phyloP scores from a whole-genome alignment of 345 rosid species.

The Chamaenerion angustifolium region DNA sequence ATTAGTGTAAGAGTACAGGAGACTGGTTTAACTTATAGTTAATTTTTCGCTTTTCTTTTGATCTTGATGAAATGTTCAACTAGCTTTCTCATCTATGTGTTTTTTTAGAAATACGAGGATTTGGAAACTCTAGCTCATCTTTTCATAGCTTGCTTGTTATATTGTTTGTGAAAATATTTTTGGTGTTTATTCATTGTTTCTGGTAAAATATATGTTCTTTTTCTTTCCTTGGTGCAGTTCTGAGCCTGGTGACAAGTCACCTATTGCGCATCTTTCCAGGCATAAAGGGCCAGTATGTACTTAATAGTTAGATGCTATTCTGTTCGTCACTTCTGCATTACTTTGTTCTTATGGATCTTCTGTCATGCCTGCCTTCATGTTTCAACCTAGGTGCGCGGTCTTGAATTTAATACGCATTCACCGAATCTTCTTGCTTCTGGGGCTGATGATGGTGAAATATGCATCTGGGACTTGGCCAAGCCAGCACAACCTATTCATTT shows the following conservation, averaged over 20 bases:
- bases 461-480: slow-evolving; percentile 81
- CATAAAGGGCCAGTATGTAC: slow-evolving; percentile 93
- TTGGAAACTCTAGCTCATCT: too few relatives aligned
- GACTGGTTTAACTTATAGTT: too few relatives aligned
- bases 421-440: slow-evolving; percentile 94
- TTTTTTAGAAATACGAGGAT: too few relatives aligned
- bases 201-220: too few relatives aligned
- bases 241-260: slow-evolving; percentile 35
- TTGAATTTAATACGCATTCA: slow-evolving; percentile 65
- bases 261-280: slow-evolving; percentile 60
- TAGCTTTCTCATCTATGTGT: too few relatives aligned
- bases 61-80: too few relatives aligned
- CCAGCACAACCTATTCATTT: slow-evolving; percentile 74
- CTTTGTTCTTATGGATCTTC: slow-evolving; percentile 1
- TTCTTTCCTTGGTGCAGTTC: slow-evolving; percentile 30
- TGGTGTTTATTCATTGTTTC: neutral
- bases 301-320: neutral
- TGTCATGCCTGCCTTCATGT: slow-evolving; percentile 3
- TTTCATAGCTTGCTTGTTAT: neutral
- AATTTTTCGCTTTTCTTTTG: too few relatives aligned
- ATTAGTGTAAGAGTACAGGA: too few relatives aligned
- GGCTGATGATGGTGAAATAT: slow-evolving; percentile 93
- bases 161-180: neutral
- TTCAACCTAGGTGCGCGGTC: slow-evolving; percentile 82
- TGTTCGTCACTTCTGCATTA: neutral